These are phyloP conservation scores for Agaricus blazei DNA, from an alignment of 768 basidiomycete species.

Conservation along the genomic window DNA sequence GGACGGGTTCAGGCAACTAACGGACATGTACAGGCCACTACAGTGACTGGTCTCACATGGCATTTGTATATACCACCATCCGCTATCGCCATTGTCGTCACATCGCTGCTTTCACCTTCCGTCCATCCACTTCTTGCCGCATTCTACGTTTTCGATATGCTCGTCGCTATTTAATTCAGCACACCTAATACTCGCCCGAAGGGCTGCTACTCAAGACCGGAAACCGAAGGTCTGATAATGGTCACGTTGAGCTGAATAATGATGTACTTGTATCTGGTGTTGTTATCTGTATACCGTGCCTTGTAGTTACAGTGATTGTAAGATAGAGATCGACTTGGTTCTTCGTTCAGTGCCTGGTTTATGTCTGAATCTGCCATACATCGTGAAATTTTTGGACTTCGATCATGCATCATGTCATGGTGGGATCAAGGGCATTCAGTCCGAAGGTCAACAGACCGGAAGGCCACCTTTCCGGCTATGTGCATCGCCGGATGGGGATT, in stretches of 20 bases:
- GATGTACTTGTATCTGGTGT: conserved; percentile 2
- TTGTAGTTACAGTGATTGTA: conserved; percentile 6
- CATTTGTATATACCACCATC: conserved; percentile 3
- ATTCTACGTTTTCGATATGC: conserved; percentile 12
- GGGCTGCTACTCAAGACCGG: conserved; percentile 14
- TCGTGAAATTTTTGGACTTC: neutral
- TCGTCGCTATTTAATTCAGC: conserved; percentile 11
- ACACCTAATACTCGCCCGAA: conserved; percentile 13
- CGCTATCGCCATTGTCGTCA: conserved; percentile 2
- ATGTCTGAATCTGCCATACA: conserved; percentile 8
- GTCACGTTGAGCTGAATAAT: conserved; percentile 8
- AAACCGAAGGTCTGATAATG: conserved; percentile 7
- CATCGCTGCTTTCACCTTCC: too few species aligned
- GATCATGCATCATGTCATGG: neutral
- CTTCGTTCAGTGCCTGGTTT: conserved; percentile 9
- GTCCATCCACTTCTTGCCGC: conserved; percentile 5
- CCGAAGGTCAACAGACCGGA: neutral
- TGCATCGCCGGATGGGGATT: conserved; percentile 6
- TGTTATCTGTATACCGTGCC: conserved; percentile 9
- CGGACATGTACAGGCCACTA: conserved; percentile 1
- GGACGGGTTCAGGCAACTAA: neutral
- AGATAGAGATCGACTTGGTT: conserved; percentile 13
- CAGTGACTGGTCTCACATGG: neutral
- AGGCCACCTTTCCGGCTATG: conserved; percentile 1
- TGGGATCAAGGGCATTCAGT: neutral